Percentiles rank a stretch among this genome's conserved stretches.
Evolutionary conservation across 169 alveolate species (phyloP).

Genomic region (Amoebophrya sp.): DNA sequence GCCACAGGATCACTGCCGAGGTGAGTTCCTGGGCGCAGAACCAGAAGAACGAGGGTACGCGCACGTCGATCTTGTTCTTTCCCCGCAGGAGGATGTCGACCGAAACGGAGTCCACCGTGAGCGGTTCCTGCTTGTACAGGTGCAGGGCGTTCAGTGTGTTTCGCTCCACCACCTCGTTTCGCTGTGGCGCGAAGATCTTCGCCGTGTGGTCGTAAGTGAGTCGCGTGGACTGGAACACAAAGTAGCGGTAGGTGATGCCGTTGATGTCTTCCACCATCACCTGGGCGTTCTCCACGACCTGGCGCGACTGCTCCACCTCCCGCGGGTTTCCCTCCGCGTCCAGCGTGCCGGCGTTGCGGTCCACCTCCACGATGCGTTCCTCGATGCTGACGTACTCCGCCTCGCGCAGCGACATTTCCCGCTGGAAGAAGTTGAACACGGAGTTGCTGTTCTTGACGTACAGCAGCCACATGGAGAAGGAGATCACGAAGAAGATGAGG

Average conservation of each 20-base stretch:
- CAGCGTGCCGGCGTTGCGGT: too few species aligned
- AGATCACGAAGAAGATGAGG: neutral
- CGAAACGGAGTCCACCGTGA: neutral
- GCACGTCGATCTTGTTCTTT: conserved; percentile 3
- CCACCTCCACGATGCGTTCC: neutral
- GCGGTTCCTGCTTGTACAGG: neutral
- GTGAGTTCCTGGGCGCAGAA: neutral
- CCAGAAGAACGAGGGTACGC: neutral
- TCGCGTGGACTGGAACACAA: neutral
- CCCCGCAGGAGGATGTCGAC: neutral
- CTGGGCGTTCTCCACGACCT: neutral
- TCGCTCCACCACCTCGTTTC: neutral
- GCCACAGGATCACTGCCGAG: neutral
- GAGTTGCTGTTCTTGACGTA: neutral
- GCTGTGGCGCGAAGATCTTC: neutral
- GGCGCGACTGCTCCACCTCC: too few species aligned
- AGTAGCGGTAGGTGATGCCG: neutral
- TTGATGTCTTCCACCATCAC: neutral
- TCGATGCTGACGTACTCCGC: neutral
- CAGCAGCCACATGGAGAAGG: neutral
- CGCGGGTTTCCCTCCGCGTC: too few species aligned
- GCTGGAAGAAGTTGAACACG: neutral
- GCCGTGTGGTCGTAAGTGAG: neutral
- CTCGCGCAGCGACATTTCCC: neutral
- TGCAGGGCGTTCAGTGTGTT: neutral